These are phyloP conservation scores for Forsythia suspensa DNA, from an alignment of 257 asterid genomes.

Conservation along the genomic window DNA sequence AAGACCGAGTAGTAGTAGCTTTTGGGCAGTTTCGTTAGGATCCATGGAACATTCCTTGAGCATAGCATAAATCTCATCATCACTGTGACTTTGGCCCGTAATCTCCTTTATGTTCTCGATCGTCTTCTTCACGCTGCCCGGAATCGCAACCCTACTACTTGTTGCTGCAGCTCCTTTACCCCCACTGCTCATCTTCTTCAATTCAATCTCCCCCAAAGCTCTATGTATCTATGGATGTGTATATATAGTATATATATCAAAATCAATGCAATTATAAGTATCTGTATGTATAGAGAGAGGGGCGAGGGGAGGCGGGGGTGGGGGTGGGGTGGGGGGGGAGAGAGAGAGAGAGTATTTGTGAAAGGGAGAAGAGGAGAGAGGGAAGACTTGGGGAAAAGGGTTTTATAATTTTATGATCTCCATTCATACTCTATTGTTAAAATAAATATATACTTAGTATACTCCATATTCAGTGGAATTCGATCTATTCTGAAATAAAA, in stretches of 20 bases:
- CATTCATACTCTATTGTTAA: too few relatives aligned
- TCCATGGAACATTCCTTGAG: constrained; percentile 93
- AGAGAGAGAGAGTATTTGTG: background rate
- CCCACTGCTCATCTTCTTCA: constrained; percentile 68
- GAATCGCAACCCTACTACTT: constrained; percentile 71
- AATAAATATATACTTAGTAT: too few relatives aligned
- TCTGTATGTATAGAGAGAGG: constrained; percentile 21
- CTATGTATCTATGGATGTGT: constrained; percentile 17
- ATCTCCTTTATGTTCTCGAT: constrained; percentile 84
- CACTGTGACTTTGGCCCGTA: constrained; percentile 81
- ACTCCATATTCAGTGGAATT: too few relatives aligned
- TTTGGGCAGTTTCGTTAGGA: constrained; percentile 89
- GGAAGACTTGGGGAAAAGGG: constrained; percentile 36
- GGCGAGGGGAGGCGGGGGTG: background rate
- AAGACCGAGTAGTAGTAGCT: constrained; percentile 82
- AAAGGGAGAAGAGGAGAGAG: constrained; percentile 14
- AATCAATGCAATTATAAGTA: constrained; percentile 6
- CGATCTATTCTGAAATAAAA: too few relatives aligned
- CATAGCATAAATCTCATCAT: constrained; percentile 90
- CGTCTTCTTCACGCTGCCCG: constrained; percentile 66
- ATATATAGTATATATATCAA: constrained; percentile 10
- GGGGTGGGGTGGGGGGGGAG: background rate
- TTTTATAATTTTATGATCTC: background rate
- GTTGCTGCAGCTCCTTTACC: constrained; percentile 57
- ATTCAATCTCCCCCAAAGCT: constrained; percentile 33